These are phyloP conservation scores for Russula abietina DNA, from an alignment of 768 basidiomycete genomes.

Conservation along the genomic window DNA sequence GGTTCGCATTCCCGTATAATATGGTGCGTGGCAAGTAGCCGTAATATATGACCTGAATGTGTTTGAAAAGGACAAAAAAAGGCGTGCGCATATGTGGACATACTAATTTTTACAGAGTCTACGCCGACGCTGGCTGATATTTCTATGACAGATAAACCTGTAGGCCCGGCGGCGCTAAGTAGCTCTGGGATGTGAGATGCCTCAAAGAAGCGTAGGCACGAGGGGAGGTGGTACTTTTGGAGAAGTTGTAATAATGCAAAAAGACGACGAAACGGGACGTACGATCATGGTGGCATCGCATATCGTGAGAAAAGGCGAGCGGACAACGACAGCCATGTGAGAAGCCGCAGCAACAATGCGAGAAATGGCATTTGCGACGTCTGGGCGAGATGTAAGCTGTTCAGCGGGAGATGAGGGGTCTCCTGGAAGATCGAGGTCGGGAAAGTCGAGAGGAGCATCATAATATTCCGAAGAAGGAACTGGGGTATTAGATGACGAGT, in stretches of 20 bases:
- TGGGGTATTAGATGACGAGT: constrained; percentile 13
- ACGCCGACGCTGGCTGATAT: constrained; percentile 37
- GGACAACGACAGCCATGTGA: constrained; percentile 59
- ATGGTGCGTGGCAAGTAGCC: constrained; percentile 74
- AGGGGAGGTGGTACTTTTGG: constrained; percentile 62
- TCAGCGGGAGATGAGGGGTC: constrained; percentile 42
- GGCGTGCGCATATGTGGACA: constrained; percentile 21
- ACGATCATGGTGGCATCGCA: constrained; percentile 71
- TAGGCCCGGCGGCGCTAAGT: constrained; percentile 55
- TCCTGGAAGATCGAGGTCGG: constrained; percentile 27
- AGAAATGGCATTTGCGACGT: constrained; percentile 52
- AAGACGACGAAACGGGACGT: constrained; percentile 26
- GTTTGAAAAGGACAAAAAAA: not conserved
- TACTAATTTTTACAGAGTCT: constrained; percentile 48
- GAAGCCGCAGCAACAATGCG: constrained; percentile 64
- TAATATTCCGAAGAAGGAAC: constrained; percentile 1
- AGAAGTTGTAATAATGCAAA: not conserved
- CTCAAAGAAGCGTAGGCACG: constrained; percentile 68
- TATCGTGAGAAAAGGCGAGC: constrained; percentile 62
- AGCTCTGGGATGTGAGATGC: constrained; percentile 67
- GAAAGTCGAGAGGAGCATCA: constrained; percentile 27
- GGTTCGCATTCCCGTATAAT: constrained; percentile 63
- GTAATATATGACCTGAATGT: constrained; percentile 59
- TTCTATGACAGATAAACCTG: constrained; percentile 45
- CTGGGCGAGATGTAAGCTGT: constrained; percentile 52